Conservation (phyloP, 1,139 yeast genomes). For the Geotrichum restrictum region DNA sequence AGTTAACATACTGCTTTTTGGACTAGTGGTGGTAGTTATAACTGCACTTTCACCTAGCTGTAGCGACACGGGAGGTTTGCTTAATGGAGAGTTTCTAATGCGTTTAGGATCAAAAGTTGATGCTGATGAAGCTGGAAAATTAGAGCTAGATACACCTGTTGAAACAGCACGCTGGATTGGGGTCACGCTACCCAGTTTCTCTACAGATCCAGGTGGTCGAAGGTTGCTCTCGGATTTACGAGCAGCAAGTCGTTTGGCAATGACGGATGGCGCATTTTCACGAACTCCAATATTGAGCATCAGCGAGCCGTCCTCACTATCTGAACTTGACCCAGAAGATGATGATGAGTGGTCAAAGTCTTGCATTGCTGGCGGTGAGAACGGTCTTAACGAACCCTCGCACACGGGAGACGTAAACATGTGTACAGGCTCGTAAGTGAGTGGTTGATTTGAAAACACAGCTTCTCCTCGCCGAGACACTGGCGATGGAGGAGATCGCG, state of each 20-base stretch:
- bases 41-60: too few relatives aligned
- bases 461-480: neutral
- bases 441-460: neutral
- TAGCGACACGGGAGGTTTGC: neutral
- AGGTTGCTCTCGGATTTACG: slow-evolving; percentile 14
- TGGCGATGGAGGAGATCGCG: neutral
- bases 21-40: too few relatives aligned
- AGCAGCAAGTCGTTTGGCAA: slow-evolving; percentile 2
- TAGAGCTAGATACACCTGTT: neutral
- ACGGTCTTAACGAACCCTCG: neutral
- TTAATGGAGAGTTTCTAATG: neutral
- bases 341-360: neutral
- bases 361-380: neutral
- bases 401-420: neutral
- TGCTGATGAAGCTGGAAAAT: neutral
- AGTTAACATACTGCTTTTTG: too few relatives aligned
- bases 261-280: neutral
- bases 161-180: neutral
- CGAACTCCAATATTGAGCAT: slow-evolving; percentile 11
- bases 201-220: neutral
- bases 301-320: neutral
- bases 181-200: neutral
- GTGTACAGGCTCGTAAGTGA: neutral
- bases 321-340: neutral
- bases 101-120: neutral